These are phyloP conservation scores for Pisolithus microcarpus DNA, from an alignment of 768 basidiomycete genomes.

Conservation along the genomic window DNA sequence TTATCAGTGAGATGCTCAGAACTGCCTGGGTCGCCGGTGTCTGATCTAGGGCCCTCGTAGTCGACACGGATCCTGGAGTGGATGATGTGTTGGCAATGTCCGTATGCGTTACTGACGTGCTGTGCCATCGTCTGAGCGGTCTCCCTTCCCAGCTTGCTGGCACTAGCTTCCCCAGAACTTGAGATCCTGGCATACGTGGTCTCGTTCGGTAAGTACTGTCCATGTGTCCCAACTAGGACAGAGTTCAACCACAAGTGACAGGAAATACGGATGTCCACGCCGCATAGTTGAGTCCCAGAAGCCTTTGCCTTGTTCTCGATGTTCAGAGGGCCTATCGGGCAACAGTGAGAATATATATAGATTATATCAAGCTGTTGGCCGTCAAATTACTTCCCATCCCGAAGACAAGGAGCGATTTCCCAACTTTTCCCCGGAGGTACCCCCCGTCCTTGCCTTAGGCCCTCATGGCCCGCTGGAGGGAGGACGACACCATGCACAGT, in stretches of 20 bases:
- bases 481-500: constrained; percentile 65
- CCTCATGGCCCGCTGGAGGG: constrained; percentile 63
- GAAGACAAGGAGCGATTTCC: constrained; percentile 50
- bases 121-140: neutral
- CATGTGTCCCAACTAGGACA: neutral
- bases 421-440: constrained; percentile 44
- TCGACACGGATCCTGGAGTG: constrained; percentile 83
- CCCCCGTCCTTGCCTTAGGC: constrained; percentile 61
- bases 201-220: constrained; percentile 54
- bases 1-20: constrained; percentile 51
- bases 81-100: constrained; percentile 79
- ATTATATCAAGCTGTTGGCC: constrained; percentile 59
- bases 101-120: constrained; percentile 16
- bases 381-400: constrained; percentile 51
- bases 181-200: constrained; percentile 71
- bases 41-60: constrained; percentile 30
- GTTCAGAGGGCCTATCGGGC: neutral
- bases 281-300: constrained; percentile 44
- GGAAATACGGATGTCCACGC: constrained; percentile 66
- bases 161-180: constrained; percentile 77
- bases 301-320: neutral
- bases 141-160: constrained; percentile 51
- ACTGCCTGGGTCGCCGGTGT: neutral
- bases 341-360: constrained; percentile 67
- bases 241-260: constrained; percentile 18